A percentile compares a stretch with the other conserved stretches of the same genome.
These are phyloP conservation scores for Capillidium heterosporum DNA, from an alignment of 371 early-diverging fungal species.

Conservation along the genomic window DNA sequence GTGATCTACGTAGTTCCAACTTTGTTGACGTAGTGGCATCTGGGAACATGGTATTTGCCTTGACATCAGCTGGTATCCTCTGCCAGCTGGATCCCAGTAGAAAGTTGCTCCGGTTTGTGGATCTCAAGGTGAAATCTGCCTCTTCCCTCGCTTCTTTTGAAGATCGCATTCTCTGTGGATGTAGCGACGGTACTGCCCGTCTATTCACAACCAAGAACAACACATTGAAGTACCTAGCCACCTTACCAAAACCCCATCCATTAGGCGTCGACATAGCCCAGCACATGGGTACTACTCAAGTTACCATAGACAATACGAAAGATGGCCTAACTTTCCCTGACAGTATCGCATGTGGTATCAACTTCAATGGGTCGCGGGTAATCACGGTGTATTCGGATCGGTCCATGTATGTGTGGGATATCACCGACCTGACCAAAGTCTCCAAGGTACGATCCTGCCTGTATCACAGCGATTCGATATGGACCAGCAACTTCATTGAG, in stretches of 20 bases:
- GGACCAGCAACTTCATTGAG: conserved; percentile 61
- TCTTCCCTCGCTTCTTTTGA: conserved; percentile 40
- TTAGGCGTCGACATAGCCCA: conserved; percentile 36
- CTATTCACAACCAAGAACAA: conserved; percentile 38
- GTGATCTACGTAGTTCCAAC: conserved; percentile 44
- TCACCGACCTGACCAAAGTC: conserved; percentile 37
- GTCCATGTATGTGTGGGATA: conserved; percentile 57
- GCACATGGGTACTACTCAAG: conserved; percentile 8
- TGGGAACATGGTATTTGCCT: conserved; percentile 20
- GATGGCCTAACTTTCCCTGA: conserved; percentile 29
- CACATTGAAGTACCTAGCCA: conserved; percentile 45
- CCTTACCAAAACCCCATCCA: conserved; percentile 54
- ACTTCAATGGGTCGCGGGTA: conserved; percentile 10
- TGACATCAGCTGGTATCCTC: conserved; percentile 48
- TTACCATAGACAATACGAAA: conserved; percentile 11
- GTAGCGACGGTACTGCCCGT: conserved; percentile 50
- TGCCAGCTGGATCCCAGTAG: conserved; percentile 42
- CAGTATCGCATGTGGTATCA: conserved; percentile 30
- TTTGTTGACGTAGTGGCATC: conserved; percentile 47
- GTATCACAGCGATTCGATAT: conserved; percentile 61
- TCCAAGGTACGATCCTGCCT: conserved; percentile 43
- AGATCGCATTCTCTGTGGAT: conserved; percentile 47
- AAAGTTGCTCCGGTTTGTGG: conserved; percentile 59
- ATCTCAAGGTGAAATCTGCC: conserved; percentile 47
- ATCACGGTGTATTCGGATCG: conserved; percentile 24